Evolutionary conservation across 306 rosid species (phyloP).

Genomic region (Bauhinia variegata): DNA sequence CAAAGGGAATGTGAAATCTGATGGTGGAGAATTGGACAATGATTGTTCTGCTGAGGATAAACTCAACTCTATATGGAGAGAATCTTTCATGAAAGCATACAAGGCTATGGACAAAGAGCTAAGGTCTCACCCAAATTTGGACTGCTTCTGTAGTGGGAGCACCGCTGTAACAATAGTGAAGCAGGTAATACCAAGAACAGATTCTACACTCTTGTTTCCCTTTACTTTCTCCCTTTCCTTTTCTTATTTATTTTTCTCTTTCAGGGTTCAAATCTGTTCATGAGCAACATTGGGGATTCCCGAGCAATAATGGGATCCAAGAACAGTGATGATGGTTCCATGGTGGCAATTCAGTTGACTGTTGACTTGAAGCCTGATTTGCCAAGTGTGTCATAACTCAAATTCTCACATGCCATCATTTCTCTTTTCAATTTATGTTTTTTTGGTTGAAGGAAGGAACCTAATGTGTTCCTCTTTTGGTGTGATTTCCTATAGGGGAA

Average conservation of each 20-base stretch:
- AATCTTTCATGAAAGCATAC: constrained; percentile 82
- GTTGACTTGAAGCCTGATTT: constrained; percentile 97
- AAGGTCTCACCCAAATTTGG: constrained; percentile 87
- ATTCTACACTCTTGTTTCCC: constrained; percentile 1
- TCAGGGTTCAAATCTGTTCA: constrained; percentile 85
- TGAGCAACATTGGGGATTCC: constrained; percentile 90
- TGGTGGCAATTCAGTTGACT: constrained; percentile 78
- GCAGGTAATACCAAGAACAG: constrained; percentile 60
- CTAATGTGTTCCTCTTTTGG: constrained; percentile 18
- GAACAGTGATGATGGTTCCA: constrained; percentile 58
- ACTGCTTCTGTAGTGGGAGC: constrained; percentile 97
- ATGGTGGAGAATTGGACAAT: constrained; percentile 62
- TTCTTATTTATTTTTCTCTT: constrained; percentile 34
- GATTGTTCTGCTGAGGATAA: constrained; percentile 62
- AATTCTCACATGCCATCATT: constrained; percentile 35
- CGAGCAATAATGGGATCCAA: constrained; percentile 93
- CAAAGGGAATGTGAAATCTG: constrained; percentile 51
- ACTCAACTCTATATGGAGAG: constrained; percentile 71
- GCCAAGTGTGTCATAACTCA: constrained; percentile 68
- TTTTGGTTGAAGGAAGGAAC: background rate
- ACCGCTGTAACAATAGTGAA: constrained; percentile 84
- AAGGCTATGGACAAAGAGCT: constrained; percentile 95
- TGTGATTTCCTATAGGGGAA: constrained; percentile 58
- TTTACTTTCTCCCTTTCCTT: constrained; percentile 15
- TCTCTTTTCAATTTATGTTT: constrained; percentile 19